Evolutionary conservation across 163 green algal species (phyloP).

Genomic region (Scenedesmus sp.): DNA sequence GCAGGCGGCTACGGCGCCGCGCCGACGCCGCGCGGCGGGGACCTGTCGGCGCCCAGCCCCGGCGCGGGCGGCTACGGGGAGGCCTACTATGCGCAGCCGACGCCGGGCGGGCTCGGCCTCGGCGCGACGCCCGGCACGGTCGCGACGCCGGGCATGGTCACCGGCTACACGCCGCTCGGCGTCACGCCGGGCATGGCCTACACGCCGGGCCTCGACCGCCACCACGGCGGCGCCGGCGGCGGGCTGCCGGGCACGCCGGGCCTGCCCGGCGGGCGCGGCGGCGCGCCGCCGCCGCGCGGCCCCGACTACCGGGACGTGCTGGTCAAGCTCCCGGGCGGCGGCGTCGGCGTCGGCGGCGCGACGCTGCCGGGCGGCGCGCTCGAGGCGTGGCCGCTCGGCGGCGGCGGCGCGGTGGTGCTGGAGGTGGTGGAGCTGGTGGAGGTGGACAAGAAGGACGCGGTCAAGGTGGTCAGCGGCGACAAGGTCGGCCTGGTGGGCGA

Average conservation of each 20-base stretch:
- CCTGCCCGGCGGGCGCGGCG: slow-evolving; percentile 22
- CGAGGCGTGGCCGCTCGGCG: slow-evolving; percentile 46
- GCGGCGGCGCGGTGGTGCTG: slow-evolving; percentile 24
- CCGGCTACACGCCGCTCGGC: slow-evolving; percentile 55
- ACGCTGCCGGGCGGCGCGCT: slow-evolving; percentile 44
- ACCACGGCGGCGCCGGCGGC: slow-evolving; percentile 25
- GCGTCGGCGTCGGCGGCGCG: slow-evolving; percentile 48
- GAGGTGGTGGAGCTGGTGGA: slow-evolving; percentile 54
- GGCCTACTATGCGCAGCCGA: slow-evolving; percentile 20
- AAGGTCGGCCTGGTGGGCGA: slow-evolving; percentile 58
- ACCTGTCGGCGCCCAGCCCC: slow-evolving; percentile 37
- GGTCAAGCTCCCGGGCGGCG: slow-evolving; percentile 52
- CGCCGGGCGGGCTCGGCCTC: slow-evolving; percentile 1
- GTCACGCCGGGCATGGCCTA: slow-evolving; percentile 53
- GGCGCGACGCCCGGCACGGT: slow-evolving; percentile 48
- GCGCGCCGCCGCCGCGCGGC: neutral
- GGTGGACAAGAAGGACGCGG: slow-evolving; percentile 57
- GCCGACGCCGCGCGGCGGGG: slow-evolving; percentile 1
- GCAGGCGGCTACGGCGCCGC: slow-evolving; percentile 19
- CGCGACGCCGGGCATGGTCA: slow-evolving; percentile 28
- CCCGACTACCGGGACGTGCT: slow-evolving; percentile 58
- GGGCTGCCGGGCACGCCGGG: slow-evolving; percentile 41
- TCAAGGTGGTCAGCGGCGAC: slow-evolving; percentile 67
- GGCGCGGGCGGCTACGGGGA: slow-evolving; percentile 19
- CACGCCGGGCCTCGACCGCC: slow-evolving; percentile 46